Base-by-base conservation (phyloP, 2,329 filamentous ascomycete species). In the Aphanoascus verrucosus region DNA sequence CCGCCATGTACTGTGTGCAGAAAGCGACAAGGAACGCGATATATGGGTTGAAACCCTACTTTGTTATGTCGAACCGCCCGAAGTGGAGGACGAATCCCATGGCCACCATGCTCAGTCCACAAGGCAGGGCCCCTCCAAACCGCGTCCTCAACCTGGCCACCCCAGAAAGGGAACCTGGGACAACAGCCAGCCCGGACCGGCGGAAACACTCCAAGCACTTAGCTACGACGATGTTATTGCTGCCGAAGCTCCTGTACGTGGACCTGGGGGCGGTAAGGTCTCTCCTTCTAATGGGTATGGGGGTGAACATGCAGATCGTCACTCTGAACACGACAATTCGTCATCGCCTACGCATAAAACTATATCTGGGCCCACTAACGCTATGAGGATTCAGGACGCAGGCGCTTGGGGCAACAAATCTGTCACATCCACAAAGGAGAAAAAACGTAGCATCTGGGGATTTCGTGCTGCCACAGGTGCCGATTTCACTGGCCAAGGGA, bases 1-100 rank as follows among this genome's bases (percentile, higher is more conserved):
- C 20, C 87, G 91, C 59, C 93, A 98, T 67, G 90, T 98, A 0
- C 75, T 98, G 15, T 98, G 93, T 67, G 91, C 93, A 0, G 93
- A 98, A 69, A 97, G 86, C 63, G 93, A 98, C 62, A 78, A 77
- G 55, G 93, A 98, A 72, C 83, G 93, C 56, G 93, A 98, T 69
- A 78, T 84, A 43, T 98, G 93, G 93, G 91, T 98, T 1, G 86
- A 94, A 54, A 85, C 87, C 19, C 74, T 98, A 40, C 74, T 97
- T 56, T 85, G 88, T 60, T 95, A 94, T 76, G 90, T 95, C 40
- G 88, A 96, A 62, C 77, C 76, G 49, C 77, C 85, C 11, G 81
- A 78, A n/a, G 7, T 55, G 74, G 57, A 56, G 45, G 59, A 61
- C 28, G 59, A 60, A 45, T 63, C 58, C 57, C 49, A 61, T 59